phyloP scores from a whole-genome alignment of 768 basidiomycete species.

The Termitomyces sp. region DNA sequence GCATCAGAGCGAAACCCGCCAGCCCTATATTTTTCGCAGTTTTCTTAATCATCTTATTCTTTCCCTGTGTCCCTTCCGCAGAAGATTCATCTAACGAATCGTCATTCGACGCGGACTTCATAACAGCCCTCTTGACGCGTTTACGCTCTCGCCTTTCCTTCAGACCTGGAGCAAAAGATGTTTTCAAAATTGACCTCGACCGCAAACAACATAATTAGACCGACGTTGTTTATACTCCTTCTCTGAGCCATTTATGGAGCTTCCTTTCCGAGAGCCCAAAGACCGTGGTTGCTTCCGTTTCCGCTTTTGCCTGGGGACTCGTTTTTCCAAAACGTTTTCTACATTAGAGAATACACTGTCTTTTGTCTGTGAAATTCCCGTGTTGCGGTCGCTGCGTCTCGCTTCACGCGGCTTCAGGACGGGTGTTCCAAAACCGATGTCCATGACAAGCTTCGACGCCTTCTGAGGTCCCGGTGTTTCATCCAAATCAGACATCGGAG shows the following conservation, averaged over 20 bases:
- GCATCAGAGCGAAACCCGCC: constrained; percentile 58
- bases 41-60: constrained; percentile 19
- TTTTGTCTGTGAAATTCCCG: not conserved
- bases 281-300: constrained; percentile 1
- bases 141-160: constrained; percentile 62
- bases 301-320: not conserved
- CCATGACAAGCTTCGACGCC: not conserved
- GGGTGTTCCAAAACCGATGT: constrained; percentile 48
- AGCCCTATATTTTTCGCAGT: constrained; percentile 31
- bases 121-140: constrained; percentile 51
- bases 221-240: constrained; percentile 6
- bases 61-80: constrained; percentile 12
- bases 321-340: not conserved
- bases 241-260: not conserved
- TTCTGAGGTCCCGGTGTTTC: not conserved
- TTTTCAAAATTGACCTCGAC: no score
- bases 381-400: not conserved
- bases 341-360: constrained; percentile 2
- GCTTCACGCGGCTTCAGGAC: constrained; percentile 44
- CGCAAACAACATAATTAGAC: not conserved
- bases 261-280: not conserved
- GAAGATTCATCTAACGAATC: constrained; percentile 12
- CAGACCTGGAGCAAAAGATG: constrained; percentile 38
- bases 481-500: not conserved
- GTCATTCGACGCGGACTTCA: constrained; percentile 26